Evolutionary conservation across 371 early-diverging fungal species (phyloP).

Genomic region (Mortierella sp.): DNA sequence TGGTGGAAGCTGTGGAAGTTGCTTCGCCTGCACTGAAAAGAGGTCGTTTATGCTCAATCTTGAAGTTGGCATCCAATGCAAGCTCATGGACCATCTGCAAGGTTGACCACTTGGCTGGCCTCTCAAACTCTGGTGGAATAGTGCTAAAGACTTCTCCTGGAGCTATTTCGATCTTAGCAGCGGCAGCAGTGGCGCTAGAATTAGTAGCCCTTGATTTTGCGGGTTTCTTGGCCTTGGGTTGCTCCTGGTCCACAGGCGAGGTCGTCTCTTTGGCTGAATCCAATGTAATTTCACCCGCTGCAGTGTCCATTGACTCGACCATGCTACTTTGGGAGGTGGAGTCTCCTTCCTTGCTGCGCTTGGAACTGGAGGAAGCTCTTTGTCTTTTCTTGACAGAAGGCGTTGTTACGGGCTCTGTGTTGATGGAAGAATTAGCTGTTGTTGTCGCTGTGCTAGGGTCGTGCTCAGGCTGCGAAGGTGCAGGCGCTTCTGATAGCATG

Average conservation of each 20-base stretch:
- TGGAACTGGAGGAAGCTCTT: slow-evolving; percentile 18
- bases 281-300: neutral
- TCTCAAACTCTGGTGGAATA: slow-evolving; percentile 15
- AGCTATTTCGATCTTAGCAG: neutral
- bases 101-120: slow-evolving; percentile 30
- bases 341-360: neutral
- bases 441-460: neutral
- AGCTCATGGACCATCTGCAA: slow-evolving; percentile 44
- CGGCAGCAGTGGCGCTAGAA: neutral
- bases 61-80: slow-evolving; percentile 37
- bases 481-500: no score
- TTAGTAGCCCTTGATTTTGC: neutral
- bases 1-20: neutral
- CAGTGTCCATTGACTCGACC: neutral
- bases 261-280: neutral
- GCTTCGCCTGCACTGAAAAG: neutral
- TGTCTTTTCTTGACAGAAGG: slow-evolving; percentile 28
- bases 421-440: neutral
- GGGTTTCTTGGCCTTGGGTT: slow-evolving; percentile 26
- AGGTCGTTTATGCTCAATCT: slow-evolving; percentile 21
- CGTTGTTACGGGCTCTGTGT: neutral
- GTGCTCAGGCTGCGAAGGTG: no score
- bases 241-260: slow-evolving; percentile 6
- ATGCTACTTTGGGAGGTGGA: neutral
- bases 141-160: neutral